These are phyloP conservation scores for Aquilaria yunnanensis DNA, from an alignment of 345 rosid genomes.

Conservation along the genomic window DNA sequence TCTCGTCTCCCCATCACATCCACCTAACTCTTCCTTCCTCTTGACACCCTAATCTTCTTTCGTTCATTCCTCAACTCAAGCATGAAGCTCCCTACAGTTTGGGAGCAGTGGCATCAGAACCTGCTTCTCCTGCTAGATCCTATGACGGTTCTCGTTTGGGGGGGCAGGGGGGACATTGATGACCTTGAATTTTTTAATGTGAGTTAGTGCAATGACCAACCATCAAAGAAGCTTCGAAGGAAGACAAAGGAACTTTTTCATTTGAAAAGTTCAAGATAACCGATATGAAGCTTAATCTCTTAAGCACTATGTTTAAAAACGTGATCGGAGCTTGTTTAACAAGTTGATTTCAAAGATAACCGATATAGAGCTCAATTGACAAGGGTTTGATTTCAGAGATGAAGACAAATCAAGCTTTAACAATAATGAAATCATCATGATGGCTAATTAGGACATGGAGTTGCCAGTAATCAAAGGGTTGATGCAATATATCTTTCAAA, in stretches of 20 bases:
- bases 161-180: conserved; percentile 53
- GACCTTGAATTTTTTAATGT: conserved; percentile 27
- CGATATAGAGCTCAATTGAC: too few relatives aligned
- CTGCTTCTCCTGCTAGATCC: conserved; percentile 34
- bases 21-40: conserved; percentile 64
- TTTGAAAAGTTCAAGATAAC: too few relatives aligned
- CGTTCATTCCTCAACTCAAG: conserved; percentile 83
- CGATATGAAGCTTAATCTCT: too few relatives aligned
- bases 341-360: too few relatives aligned
- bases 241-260: too few relatives aligned
- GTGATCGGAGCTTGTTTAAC: too few relatives aligned
- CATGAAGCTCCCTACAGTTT: conserved; percentile 63
- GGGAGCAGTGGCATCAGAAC: conserved; percentile 74
- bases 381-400: too few relatives aligned
- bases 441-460: not conserved
- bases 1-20: conserved; percentile 75
- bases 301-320: too few relatives aligned
- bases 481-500: conserved; percentile 33
- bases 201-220: too few relatives aligned
- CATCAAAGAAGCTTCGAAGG: too few relatives aligned
- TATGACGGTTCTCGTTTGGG: not conserved
- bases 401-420: too few relatives aligned
- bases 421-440: too few relatives aligned
- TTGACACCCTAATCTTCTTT: conserved; percentile 61
- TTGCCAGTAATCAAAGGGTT: conserved; percentile 41